These are phyloP conservation scores for Martensiomyces pterosporus DNA, from an alignment of 192 early-diverging fungal species.

Conservation along the genomic window DNA sequence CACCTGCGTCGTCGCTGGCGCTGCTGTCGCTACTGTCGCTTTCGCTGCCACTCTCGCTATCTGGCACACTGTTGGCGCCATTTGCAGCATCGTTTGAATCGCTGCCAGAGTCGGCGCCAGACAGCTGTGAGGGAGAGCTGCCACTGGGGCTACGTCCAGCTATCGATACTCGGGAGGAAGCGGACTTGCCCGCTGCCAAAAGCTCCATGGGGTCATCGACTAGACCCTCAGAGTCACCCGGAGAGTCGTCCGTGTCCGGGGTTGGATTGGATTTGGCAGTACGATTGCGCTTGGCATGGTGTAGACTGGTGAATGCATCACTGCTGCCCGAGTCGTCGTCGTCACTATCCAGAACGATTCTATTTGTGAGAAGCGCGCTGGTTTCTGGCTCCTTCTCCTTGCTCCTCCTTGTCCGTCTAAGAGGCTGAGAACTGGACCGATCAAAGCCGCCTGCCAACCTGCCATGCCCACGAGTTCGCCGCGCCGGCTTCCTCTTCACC, in stretches of 20 bases:
- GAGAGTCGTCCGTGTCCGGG: not conserved
- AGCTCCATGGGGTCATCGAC: slow-evolving; percentile 13
- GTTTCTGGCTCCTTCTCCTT: slow-evolving; percentile 2
- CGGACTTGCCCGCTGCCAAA: not conserved
- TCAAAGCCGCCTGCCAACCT: not conserved
- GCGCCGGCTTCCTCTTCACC: not conserved
- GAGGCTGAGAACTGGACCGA: not conserved
- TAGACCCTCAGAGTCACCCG: slow-evolving; percentile 18
- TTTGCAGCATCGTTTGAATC: too few species aligned
- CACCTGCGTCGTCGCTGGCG: slow-evolving; percentile 3
- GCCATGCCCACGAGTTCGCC: not conserved
- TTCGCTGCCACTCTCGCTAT: too few species aligned
- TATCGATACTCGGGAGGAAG: too few species aligned
- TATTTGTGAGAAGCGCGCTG: not conserved
- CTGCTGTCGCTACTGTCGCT: slow-evolving; percentile 2
- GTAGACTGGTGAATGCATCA: slow-evolving; percentile 28
- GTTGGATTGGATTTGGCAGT: not conserved
- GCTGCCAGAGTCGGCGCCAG: too few species aligned
- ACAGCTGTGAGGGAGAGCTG: too few species aligned
- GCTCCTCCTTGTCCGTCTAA: not conserved
- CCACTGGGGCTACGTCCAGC: too few species aligned
- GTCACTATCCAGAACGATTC: not conserved
- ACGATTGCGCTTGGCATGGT: not conserved
- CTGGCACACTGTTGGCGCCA: too few species aligned
- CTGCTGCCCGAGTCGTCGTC: too few species aligned